Evolutionary conservation across 768 basidiomycete genomes (phyloP).

Genomic region (Dendrothele bispora): DNA sequence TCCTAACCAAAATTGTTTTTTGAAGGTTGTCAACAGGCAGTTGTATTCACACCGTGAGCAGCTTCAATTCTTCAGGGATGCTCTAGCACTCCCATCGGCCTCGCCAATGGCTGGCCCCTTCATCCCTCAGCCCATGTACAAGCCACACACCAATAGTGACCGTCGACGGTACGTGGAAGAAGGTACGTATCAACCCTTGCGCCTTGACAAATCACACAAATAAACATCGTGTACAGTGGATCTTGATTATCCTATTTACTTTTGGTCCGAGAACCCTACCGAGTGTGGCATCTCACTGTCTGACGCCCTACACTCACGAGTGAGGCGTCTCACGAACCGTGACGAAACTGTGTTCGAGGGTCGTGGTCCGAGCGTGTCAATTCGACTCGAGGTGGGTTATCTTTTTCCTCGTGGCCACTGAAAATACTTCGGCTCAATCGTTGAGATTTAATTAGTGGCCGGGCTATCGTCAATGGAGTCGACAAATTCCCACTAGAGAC

Average conservation of each 20-base stretch:
- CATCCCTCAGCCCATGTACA: conserved; percentile 71
- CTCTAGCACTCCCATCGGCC: conserved; percentile 33
- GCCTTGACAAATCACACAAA: too few relatives aligned
- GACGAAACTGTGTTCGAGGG: conserved; percentile 70
- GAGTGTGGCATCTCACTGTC: conserved; percentile 62
- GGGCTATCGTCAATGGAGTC: conserved; percentile 74
- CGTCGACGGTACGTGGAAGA: conserved; percentile 76
- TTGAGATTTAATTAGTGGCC: conserved; percentile 58
- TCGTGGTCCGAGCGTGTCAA: conserved; percentile 79
- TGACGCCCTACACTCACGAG: conserved; percentile 64
- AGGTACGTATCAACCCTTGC: too few relatives aligned
- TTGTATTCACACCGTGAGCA: conserved; percentile 29
- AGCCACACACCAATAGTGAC: conserved; percentile 77
- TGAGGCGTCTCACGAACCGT: conserved; percentile 52
- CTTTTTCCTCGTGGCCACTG: conserved; percentile 1
- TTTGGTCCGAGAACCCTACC: conserved; percentile 49
- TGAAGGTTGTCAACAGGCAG: too few relatives aligned
- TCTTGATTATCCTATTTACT: conserved; percentile 65
- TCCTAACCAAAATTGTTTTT: conserved; percentile 21
- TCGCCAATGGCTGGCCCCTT: conserved; percentile 45
- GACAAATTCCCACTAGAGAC: conserved; percentile 82
- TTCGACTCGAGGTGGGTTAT: conserved; percentile 64
- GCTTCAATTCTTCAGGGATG: conserved; percentile 42
- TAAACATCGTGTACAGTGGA: too few relatives aligned
- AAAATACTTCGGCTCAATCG: too few relatives aligned